Conservation (phyloP, 2,329 filamentous ascomycete species). For the Xylariaceae sp. region DNA sequence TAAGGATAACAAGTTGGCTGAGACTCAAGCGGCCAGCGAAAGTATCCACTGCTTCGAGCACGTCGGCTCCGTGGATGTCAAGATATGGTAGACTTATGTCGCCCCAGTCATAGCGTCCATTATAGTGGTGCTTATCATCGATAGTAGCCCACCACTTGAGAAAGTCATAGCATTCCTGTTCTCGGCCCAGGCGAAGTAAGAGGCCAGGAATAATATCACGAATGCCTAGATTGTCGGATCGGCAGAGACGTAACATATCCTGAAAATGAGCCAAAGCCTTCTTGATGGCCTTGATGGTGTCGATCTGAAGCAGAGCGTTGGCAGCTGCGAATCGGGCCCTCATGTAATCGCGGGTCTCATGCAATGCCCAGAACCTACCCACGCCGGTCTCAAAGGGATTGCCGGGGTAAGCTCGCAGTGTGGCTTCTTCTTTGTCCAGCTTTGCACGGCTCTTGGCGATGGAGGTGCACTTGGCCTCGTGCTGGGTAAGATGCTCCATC, state of each 20-base stretch:
- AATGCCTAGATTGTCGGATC: conserved; percentile 31
- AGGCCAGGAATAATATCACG: conserved; percentile 34
- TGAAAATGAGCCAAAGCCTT: conserved; percentile 25
- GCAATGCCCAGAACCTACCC: conserved; percentile 44
- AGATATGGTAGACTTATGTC: conserved; percentile 27
- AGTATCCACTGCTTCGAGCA: conserved; percentile 24
- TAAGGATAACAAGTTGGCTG: conserved; percentile 25
- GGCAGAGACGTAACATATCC: conserved; percentile 32
- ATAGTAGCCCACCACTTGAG: conserved; percentile 52
- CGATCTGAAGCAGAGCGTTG: conserved; percentile 38
- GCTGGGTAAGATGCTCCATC: conserved; percentile 28
- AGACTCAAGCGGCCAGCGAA: conserved; percentile 21
- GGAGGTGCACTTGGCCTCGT: conserved; percentile 34
- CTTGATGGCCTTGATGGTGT: conserved; percentile 40
- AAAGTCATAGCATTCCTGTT: conserved; percentile 52
- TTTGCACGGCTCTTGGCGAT: conserved; percentile 27
- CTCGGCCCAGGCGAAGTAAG: conserved; percentile 40
- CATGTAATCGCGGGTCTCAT: conserved; percentile 47
- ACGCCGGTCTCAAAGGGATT: conserved; percentile 40
- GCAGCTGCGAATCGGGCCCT: conserved; percentile 37
- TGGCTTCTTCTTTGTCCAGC: conserved; percentile 33
- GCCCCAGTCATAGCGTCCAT: conserved; percentile 15
- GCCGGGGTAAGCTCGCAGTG: conserved; percentile 25
- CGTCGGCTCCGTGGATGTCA: conserved; percentile 26
- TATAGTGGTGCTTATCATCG: conserved; percentile 20